These are phyloP conservation scores for Beauveria varroae DNA, from an alignment of 2,329 filamentous ascomycete genomes.

Conservation along the genomic window DNA sequence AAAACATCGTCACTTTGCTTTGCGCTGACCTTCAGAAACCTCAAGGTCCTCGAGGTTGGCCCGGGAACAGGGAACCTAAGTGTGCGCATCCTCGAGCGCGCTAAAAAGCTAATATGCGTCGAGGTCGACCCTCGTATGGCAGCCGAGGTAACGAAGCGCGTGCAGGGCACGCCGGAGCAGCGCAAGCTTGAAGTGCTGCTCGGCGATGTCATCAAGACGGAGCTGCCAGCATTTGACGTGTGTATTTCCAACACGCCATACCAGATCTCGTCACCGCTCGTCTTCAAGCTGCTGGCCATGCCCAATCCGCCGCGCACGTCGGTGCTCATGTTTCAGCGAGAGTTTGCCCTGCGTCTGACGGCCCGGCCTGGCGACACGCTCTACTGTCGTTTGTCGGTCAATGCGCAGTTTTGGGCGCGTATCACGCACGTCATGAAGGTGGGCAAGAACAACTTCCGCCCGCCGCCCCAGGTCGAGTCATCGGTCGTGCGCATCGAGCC, in stretches of 20 bases:
- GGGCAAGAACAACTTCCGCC: slow-evolving; percentile 92
- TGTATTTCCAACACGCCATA: slow-evolving; percentile 67
- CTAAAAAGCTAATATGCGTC: slow-evolving; percentile 73
- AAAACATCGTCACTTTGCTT: too few species aligned
- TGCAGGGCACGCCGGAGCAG: slow-evolving; percentile 79
- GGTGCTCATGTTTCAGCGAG: slow-evolving; percentile 93
- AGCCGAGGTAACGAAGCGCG: slow-evolving; percentile 86
- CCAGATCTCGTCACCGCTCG: slow-evolving; percentile 83
- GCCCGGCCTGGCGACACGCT: slow-evolving; percentile 82
- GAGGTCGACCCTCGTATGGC: slow-evolving; percentile 97
- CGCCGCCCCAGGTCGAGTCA: slow-evolving; percentile 85
- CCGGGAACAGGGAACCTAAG: slow-evolving; percentile 87
- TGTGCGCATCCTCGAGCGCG: slow-evolving; percentile 78
- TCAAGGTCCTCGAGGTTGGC: slow-evolving; percentile 65
- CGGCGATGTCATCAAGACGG: slow-evolving; percentile 81
- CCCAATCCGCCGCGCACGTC: slow-evolving; percentile 74
- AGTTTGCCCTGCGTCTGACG: slow-evolving; percentile 85
- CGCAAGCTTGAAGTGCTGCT: slow-evolving; percentile 81
- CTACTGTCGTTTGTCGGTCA: slow-evolving; percentile 85
- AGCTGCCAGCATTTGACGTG: slow-evolving; percentile 68
- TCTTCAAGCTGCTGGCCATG: slow-evolving; percentile 81
- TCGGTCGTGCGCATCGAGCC: slow-evolving; percentile 86
- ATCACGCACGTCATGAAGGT: slow-evolving; percentile 80
- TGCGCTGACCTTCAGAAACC: too few species aligned
- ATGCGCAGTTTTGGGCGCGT: slow-evolving; percentile 78